Evolutionary conservation across 108 stramenopile genomes (phyloP).

Genomic region (Asterionellopsis glacialis): DNA sequence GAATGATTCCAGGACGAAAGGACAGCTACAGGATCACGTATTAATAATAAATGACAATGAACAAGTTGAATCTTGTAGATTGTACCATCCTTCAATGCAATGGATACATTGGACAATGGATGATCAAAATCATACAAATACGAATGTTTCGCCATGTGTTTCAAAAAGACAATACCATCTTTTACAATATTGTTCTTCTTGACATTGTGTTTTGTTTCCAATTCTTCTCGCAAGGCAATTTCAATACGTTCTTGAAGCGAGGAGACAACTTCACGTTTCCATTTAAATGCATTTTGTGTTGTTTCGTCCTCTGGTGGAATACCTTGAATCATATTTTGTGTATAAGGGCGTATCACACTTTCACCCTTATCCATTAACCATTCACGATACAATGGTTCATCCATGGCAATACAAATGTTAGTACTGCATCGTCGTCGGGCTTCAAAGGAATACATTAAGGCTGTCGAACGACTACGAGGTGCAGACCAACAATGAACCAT

Average conservation of each 20-base stretch:
- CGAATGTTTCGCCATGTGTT: constrained; percentile 92
- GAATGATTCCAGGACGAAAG: constrained; percentile 63
- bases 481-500: constrained; percentile 91
- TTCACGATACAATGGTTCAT: constrained; percentile 90
- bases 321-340: constrained; percentile 50
- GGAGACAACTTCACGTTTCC: constrained; percentile 48
- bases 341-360: constrained; percentile 62
- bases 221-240: constrained; percentile 27
- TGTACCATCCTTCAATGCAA: constrained; percentile 13
- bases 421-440: constrained; percentile 25
- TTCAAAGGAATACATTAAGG: constrained; percentile 89
- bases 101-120: constrained; percentile 21
- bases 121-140: constrained; percentile 54
- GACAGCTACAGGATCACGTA: constrained; percentile 62
- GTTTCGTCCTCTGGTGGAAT: constrained; percentile 30
- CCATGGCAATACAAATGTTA: constrained; percentile 63
- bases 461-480: constrained; percentile 87
- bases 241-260: constrained; percentile 47
- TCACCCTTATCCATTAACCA: constrained; percentile 56
- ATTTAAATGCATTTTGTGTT: constrained; percentile 20
- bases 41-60: constrained; percentile 66
- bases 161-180: constrained; percentile 71
- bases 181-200: constrained; percentile 3
- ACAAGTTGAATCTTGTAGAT: constrained; percentile 22
- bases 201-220: constrained; percentile 14